Evolutionary conservation across 2,329 filamentous ascomycete species (phyloP).

Genomic region (Paramyrothecium roridum): DNA sequence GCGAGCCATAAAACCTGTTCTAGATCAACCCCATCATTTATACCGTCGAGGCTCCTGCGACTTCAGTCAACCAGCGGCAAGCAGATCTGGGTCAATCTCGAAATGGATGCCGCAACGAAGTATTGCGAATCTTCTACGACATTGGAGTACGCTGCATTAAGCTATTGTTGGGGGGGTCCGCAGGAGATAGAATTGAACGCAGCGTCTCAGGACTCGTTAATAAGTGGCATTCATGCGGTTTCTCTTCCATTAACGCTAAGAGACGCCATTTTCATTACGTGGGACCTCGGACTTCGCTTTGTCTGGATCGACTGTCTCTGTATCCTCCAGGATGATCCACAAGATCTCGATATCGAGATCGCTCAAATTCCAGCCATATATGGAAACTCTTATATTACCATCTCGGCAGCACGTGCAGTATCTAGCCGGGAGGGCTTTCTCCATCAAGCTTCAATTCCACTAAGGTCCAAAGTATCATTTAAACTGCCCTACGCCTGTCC

Average conservation of each 20-base stretch:
- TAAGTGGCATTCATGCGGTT: neutral
- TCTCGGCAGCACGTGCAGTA: neutral
- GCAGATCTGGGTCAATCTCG: too few species aligned
- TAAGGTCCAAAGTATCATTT: too few species aligned
- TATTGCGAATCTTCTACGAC: too few species aligned
- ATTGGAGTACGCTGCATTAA: slow-evolving; percentile 1
- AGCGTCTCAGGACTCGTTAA: neutral
- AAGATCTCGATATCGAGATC: neutral
- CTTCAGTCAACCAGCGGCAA: too few species aligned
- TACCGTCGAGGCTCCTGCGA: too few species aligned
- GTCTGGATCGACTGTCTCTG: neutral
- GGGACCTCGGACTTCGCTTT: neutral
- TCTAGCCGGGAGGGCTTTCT: neutral
- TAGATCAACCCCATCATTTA: too few species aligned
- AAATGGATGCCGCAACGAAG: too few species aligned
- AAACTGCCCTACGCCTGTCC: neutral
- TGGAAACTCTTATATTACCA: neutral
- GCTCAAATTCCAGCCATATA: neutral
- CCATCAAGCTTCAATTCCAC: too few species aligned
- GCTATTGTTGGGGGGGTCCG: slow-evolving; percentile 2
- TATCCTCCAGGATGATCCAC: neutral
- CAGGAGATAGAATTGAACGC: neutral
- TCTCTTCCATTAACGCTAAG: neutral
- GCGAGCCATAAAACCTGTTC: too few species aligned
- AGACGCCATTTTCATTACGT: neutral